Conservation (phyloP, 768 basidiomycete genomes). For the Aureoboletus auriporus region DNA sequence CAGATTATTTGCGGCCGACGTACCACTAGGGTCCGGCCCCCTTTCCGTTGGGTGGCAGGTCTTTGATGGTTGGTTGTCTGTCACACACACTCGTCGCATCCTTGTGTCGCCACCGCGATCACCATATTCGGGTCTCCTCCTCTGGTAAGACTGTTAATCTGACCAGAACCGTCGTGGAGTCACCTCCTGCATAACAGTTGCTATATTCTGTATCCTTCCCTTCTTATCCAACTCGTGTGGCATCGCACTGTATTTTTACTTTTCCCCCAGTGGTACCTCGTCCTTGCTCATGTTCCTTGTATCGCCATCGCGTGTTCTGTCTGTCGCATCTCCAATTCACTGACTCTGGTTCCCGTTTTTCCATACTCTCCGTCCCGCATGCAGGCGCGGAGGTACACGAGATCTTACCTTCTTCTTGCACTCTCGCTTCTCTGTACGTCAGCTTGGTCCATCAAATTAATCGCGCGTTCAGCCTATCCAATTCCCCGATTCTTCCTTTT, state of each 20-base stretch:
- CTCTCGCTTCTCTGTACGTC: constrained; percentile 35
- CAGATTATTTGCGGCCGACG: too few species aligned
- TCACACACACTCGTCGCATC: too few species aligned
- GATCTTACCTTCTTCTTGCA: constrained; percentile 19
- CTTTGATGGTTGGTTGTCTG: too few species aligned
- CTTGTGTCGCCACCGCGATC: too few species aligned
- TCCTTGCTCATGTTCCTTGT: constrained; percentile 4
- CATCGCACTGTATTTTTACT: not conserved
- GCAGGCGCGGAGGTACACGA: constrained; percentile 21
- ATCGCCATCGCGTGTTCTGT: constrained; percentile 9
- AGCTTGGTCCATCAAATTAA: constrained; percentile 30
- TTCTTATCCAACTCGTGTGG: constrained; percentile 1
- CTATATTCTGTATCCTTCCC: constrained; percentile 7
- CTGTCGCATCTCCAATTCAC: constrained; percentile 4
- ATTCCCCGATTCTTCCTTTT: constrained; percentile 32
- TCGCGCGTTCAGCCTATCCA: constrained; percentile 26
- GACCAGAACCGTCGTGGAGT: constrained; percentile 5
- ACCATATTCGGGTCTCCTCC: not conserved
- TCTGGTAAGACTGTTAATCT: constrained; percentile 14
- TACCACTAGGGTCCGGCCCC: too few species aligned
- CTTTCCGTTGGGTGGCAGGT: too few species aligned
- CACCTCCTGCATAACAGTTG: constrained; percentile 4
- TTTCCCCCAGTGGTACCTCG: not conserved
- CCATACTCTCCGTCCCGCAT: constrained; percentile 17
- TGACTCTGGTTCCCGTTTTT: constrained; percentile 14